These are phyloP conservation scores for Podaxis mareebaensis DNA, from an alignment of 768 basidiomycete species.

Conservation along the genomic window DNA sequence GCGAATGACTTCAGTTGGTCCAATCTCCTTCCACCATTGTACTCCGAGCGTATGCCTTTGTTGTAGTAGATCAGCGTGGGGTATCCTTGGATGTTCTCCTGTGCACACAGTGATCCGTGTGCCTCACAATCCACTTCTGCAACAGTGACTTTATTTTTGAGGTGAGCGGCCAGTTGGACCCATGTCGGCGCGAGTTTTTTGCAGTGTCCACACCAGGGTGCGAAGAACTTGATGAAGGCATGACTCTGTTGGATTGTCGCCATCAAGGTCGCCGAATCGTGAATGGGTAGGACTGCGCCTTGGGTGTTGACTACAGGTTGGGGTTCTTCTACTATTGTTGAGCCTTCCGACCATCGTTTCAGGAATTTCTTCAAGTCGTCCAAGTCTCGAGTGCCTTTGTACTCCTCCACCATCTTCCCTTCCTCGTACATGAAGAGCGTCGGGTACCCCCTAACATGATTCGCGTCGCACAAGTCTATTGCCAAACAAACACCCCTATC, in stretches of 20 bases:
- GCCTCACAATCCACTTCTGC: slow-evolving; percentile 91
- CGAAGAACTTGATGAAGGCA: slow-evolving; percentile 72
- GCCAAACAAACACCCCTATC: neutral
- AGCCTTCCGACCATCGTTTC: slow-evolving; percentile 31
- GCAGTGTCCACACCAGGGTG: slow-evolving; percentile 98
- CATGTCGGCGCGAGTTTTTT: slow-evolving; percentile 89
- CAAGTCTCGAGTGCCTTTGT: slow-evolving; percentile 52
- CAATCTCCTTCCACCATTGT: slow-evolving; percentile 70
- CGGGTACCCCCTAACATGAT: slow-evolving; percentile 73
- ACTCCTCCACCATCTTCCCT: slow-evolving; percentile 61
- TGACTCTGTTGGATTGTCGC: slow-evolving; percentile 39
- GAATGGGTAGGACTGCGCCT: slow-evolving; percentile 36
- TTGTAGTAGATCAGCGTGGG: slow-evolving; percentile 77
- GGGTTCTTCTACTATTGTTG: slow-evolving; percentile 15
- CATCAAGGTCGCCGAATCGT: slow-evolving; percentile 39
- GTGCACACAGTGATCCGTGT: slow-evolving; percentile 63
- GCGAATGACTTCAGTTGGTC: slow-evolving; percentile 74
- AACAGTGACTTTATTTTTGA: slow-evolving; percentile 73
- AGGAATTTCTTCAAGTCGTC: slow-evolving; percentile 60
- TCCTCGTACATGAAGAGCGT: slow-evolving; percentile 72
- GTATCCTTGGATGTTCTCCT: slow-evolving; percentile 73
- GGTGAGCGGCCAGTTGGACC: slow-evolving; percentile 67
- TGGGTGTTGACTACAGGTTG: slow-evolving; percentile 31
- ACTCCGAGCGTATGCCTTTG: slow-evolving; percentile 66
- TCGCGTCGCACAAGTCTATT: slow-evolving; percentile 77